Evolutionary conservation across 495 filamentous ascomycete genomes (phyloP).

Genomic region (Apiosordaria backusii): DNA sequence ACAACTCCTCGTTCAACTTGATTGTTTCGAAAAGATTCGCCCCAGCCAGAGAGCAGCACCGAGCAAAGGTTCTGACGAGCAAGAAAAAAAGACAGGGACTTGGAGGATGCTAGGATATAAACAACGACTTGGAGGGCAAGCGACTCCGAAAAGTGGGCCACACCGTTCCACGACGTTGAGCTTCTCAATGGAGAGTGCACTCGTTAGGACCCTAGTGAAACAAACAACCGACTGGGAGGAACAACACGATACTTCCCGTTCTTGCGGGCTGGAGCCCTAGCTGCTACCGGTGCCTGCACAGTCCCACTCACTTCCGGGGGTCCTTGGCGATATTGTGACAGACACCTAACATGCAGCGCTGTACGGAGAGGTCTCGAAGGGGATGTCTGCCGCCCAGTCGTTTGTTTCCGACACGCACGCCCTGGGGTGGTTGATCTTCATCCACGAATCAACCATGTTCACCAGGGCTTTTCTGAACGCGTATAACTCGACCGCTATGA

Average conservation of each 20-base stretch:
- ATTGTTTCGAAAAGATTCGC: not conserved
- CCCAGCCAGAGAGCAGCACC: not conserved
- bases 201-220: no score
- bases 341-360: not conserved
- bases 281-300: not conserved
- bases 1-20: not conserved
- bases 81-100: not conserved
- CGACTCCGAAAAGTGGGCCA: not conserved
- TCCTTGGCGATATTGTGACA: not conserved
- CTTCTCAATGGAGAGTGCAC: no score
- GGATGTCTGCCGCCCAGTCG: not conserved
- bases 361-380: not conserved
- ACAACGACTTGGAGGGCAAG: not conserved
- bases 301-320: not conserved
- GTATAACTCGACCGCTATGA: not conserved
- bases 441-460: not conserved
- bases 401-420: not conserved
- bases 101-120: not conserved
- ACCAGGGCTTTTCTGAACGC: not conserved
- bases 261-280: not conserved
- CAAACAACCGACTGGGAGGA: not conserved
- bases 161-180: not conserved
- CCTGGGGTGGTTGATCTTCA: not conserved
- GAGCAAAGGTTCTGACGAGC: not conserved
- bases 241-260: not conserved